phyloP scores from a whole-genome alignment of 2,329 filamentous ascomycete genomes.

The Fusarium tupiense region DNA sequence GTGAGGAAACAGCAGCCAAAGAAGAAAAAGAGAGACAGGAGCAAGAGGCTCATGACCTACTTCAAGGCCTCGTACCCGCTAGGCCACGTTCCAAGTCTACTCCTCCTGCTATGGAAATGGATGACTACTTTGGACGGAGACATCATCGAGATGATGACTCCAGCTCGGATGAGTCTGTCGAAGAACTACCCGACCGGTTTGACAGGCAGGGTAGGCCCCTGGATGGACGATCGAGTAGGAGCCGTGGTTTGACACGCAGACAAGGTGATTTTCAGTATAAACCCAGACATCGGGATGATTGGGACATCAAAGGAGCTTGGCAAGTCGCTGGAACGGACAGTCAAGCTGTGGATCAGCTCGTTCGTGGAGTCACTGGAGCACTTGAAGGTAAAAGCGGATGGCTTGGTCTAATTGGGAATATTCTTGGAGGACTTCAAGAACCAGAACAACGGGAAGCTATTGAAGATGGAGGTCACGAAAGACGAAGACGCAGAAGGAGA shows the following conservation, averaged over 20 bases:
- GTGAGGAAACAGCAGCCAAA: constrained; percentile 40
- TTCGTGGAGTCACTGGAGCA: constrained; percentile 41
- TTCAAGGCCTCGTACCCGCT: constrained; percentile 31
- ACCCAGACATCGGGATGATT: constrained; percentile 46
- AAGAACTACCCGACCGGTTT: constrained; percentile 59
- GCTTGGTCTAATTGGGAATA: constrained; percentile 45
- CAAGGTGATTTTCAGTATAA: constrained; percentile 56
- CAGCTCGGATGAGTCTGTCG: constrained; percentile 51
- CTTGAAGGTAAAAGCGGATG: constrained; percentile 47
- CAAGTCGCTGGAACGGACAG: constrained; percentile 56
- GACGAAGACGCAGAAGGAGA: constrained; percentile 25
- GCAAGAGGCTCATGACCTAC: constrained; percentile 28
- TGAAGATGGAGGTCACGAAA: constrained; percentile 32
- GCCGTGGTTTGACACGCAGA: constrained; percentile 48
- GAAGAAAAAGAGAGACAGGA: constrained; percentile 31
- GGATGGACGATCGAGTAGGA: constrained; percentile 34
- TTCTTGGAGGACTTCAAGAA: constrained; percentile 41
- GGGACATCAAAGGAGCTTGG: constrained; percentile 56
- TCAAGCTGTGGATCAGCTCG: constrained; percentile 51
- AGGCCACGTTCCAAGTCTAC: constrained; percentile 19
- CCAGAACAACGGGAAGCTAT: constrained; percentile 13
- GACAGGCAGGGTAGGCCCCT: constrained; percentile 56
- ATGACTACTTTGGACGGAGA: constrained; percentile 33
- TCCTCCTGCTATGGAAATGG: constrained; percentile 47
- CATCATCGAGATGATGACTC: constrained; percentile 26